Percentiles rank a stretch among this genome's conserved stretches.
phyloP scores from a whole-genome alignment of 75 land plant genomes.

The Pinus tabuliformis region DNA sequence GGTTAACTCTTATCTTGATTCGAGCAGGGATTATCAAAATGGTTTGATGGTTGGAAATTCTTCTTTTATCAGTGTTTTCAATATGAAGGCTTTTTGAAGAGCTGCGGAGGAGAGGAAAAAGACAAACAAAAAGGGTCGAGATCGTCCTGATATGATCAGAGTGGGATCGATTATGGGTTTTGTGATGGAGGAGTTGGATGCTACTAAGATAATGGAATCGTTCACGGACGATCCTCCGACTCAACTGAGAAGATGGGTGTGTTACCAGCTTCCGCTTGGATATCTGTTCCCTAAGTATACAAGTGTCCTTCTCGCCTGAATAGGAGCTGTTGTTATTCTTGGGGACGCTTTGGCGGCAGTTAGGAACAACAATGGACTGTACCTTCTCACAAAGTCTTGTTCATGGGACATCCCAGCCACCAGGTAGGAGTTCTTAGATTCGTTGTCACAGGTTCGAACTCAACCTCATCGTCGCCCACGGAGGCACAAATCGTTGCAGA shows the following conservation, averaged over 20 bases:
- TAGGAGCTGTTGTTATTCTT: slow-evolving; percentile 18
- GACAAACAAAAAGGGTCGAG: too few relatives aligned
- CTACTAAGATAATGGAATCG: slow-evolving; percentile 9
- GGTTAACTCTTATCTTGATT: not conserved
- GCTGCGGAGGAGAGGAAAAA: slow-evolving; percentile 2
- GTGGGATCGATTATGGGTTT: slow-evolving; percentile 29
- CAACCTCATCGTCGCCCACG: too few relatives aligned
- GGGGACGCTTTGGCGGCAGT: slow-evolving; percentile 7
- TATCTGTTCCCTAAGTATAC: slow-evolving; percentile 19
- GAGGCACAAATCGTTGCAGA: too few relatives aligned
- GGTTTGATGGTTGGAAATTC: not conserved
- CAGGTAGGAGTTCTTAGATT: not conserved
- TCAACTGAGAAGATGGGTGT: slow-evolving; percentile 28
- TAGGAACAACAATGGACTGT: not conserved
- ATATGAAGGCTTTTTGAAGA: not conserved
- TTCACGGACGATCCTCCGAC: slow-evolving; percentile 24
- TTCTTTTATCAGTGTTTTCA: not conserved
- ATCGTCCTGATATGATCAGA: too few relatives aligned
- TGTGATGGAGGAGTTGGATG: slow-evolving; percentile 30
- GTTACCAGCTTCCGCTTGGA: slow-evolving; percentile 36
- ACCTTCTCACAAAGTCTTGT: slow-evolving; percentile 7
- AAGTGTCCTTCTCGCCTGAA: slow-evolving; percentile 20
- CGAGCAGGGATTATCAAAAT: not conserved
- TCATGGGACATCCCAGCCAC: slow-evolving; percentile 8
- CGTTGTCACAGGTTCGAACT: too few relatives aligned